Evolutionary conservation across 176 grass and related monocot genomes (phyloP).

Genomic region (Juncus effusus): DNA sequence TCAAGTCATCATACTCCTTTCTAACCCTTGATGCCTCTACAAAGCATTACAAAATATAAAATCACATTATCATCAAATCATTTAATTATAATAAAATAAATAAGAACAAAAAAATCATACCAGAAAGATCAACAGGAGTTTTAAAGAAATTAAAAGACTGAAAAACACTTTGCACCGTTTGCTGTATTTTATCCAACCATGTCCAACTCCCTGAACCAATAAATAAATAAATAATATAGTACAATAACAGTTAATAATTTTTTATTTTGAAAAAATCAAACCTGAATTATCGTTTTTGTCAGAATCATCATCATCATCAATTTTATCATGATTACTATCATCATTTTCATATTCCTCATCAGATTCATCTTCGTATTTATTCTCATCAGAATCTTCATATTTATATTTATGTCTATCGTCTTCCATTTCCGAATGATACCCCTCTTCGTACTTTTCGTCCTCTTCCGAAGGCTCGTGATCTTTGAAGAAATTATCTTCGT

Average conservation of each 20-base stretch:
- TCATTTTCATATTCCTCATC: slow-evolving; percentile 61
- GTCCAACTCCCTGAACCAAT: slow-evolving; percentile 34
- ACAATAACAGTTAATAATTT: slow-evolving; percentile 25
- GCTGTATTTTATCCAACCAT: slow-evolving; percentile 92
- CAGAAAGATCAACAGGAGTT: slow-evolving; percentile 83
- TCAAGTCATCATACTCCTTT: slow-evolving; percentile 92
- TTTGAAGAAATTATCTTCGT: slow-evolving; percentile 43
- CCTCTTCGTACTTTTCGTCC: slow-evolving; percentile 40
- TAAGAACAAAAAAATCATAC: slow-evolving; percentile 35
- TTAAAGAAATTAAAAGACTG: slow-evolving; percentile 89
- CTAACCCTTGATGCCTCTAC: slow-evolving; percentile 72
- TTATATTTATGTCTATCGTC: slow-evolving; percentile 66
- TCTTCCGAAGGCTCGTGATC: slow-evolving; percentile 45
- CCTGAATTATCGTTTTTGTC: slow-evolving; percentile 62
- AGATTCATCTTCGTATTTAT: slow-evolving; percentile 32
- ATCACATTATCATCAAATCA: slow-evolving; percentile 16
- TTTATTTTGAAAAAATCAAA: slow-evolving; percentile 11
- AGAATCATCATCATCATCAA: slow-evolving; percentile 42
- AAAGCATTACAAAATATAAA: slow-evolving; percentile 28
- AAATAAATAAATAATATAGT: slow-evolving; percentile 45
- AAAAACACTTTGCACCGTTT: slow-evolving; percentile 74
- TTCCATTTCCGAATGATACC: slow-evolving; percentile 65
- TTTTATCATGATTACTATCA: slow-evolving; percentile 38
- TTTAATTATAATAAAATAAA: slow-evolving; percentile 2
- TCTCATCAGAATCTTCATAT: slow-evolving; percentile 4